A percentile compares a stretch with the other conserved stretches of the same genome.
Evolutionary conservation across 352 stramenopile genomes (phyloP).

Genomic region (Pythium folliculosum): DNA sequence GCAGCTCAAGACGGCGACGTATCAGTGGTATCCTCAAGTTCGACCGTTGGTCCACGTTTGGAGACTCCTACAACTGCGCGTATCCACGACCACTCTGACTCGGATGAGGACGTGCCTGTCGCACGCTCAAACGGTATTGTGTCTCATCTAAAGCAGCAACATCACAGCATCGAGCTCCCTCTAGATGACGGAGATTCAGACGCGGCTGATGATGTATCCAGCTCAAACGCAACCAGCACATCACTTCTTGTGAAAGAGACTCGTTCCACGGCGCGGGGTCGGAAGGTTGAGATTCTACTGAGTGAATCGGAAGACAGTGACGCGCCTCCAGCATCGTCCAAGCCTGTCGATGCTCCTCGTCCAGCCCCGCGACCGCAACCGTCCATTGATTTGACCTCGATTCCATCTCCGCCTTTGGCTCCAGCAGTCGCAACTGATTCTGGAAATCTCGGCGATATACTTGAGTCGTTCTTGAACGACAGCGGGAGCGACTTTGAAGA

Average conservation of each 20-base stretch:
- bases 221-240: neutral
- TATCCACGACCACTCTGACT: neutral
- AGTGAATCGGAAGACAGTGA: conserved; percentile 35
- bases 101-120: neutral
- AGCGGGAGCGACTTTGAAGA: conserved; percentile 56
- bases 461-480: conserved; percentile 69
- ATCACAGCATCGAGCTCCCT: neutral
- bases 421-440: conserved; percentile 1
- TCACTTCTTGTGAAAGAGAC: neutral
- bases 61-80: neutral
- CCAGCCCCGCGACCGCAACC: neutral
- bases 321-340: neutral
- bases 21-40: neutral
- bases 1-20: neutral
- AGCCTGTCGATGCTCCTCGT: neutral
- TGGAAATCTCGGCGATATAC: conserved; percentile 33
- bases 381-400: neutral
- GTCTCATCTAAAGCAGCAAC: conserved; percentile 6
- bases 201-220: neutral
- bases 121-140: neutral
- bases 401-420: conserved; percentile 19
- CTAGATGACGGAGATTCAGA: conserved; percentile 13
- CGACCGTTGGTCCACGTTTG: neutral
- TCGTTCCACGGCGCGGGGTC: neutral
- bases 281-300: conserved; percentile 27